phyloP scores from a whole-genome alignment of 306 rosid species.

The Rosa chinensis region DNA sequence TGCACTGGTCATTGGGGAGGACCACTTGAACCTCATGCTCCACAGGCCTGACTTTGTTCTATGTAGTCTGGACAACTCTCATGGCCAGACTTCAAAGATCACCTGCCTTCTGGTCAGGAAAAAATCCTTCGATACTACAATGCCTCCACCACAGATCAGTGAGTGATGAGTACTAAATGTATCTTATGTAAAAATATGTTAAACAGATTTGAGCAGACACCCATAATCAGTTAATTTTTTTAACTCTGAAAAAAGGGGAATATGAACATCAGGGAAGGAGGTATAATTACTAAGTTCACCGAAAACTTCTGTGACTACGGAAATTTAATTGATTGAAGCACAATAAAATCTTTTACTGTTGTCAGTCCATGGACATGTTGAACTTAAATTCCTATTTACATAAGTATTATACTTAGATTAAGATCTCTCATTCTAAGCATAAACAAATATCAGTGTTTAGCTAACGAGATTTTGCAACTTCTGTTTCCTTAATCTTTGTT shows the following conservation, averaged over 20 bases:
- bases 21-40: constrained; percentile 59
- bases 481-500: neutral
- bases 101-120: constrained; percentile 79
- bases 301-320: neutral
- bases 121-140: constrained; percentile 68
- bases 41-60: constrained; percentile 83
- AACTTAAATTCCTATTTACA: neutral
- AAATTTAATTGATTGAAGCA: constrained; percentile 6
- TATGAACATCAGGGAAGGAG: neutral
- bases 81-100: constrained; percentile 66
- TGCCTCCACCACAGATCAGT: constrained; percentile 50
- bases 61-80: constrained; percentile 70
- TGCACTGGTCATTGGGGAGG: constrained; percentile 62
- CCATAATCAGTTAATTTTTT: constrained; percentile 5
- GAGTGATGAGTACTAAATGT: constrained; percentile 36
- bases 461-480: neutral
- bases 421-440: neutral
- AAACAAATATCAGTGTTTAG: neutral
- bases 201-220: neutral
- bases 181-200: constrained; percentile 10
- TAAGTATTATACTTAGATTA: neutral
- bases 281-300: neutral
- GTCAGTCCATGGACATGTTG: neutral
- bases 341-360: constrained; percentile 1
- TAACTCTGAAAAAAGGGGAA: constrained; percentile 2